phyloP scores from a whole-genome alignment of 768 basidiomycete species.

The Naematelia encephala region DNA sequence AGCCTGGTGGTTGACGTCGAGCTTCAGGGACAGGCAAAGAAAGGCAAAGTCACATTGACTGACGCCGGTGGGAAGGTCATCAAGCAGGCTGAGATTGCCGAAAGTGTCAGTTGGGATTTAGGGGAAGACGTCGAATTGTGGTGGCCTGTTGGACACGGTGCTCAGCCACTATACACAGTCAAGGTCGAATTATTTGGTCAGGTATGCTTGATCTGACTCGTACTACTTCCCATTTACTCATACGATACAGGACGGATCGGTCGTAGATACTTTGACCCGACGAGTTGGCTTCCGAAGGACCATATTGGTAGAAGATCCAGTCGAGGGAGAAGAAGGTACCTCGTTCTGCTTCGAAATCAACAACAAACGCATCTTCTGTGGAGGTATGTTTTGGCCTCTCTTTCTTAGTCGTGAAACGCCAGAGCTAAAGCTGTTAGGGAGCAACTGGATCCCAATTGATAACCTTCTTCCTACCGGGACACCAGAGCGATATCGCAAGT shows the following conservation, averaged over 20 bases:
- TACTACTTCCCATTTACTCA: conserved; percentile 53
- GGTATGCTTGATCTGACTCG: conserved; percentile 52
- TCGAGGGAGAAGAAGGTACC: conserved; percentile 70
- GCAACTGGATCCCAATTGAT: conserved; percentile 71
- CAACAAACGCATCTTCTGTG: conserved; percentile 79
- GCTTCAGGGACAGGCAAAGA: conserved; percentile 53
- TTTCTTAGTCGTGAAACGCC: too few relatives aligned
- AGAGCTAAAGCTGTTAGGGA: conserved; percentile 8
- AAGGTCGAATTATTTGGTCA: conserved; percentile 59
- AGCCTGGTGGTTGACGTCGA: conserved; percentile 54
- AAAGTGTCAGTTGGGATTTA: conserved; percentile 57
- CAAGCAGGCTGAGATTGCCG: conserved; percentile 50
- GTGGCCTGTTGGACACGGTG: conserved; percentile 81
- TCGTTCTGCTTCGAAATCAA: conserved; percentile 91
- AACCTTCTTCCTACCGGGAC: conserved; percentile 73
- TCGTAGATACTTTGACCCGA: background rate
- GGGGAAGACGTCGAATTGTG: conserved; percentile 65
- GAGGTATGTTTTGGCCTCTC: conserved; percentile 63
- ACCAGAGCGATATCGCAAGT: conserved; percentile 64
- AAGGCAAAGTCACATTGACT: conserved; percentile 49
- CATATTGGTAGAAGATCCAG: conserved; percentile 71
- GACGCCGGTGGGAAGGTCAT: conserved; percentile 57
- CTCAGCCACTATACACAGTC: conserved; percentile 71
- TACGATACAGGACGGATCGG: conserved; percentile 9
- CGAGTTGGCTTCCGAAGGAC: conserved; percentile 74